Base-by-base conservation (phyloP, 176 grass and related monocot species). In the Carex myosuroides region DNA sequence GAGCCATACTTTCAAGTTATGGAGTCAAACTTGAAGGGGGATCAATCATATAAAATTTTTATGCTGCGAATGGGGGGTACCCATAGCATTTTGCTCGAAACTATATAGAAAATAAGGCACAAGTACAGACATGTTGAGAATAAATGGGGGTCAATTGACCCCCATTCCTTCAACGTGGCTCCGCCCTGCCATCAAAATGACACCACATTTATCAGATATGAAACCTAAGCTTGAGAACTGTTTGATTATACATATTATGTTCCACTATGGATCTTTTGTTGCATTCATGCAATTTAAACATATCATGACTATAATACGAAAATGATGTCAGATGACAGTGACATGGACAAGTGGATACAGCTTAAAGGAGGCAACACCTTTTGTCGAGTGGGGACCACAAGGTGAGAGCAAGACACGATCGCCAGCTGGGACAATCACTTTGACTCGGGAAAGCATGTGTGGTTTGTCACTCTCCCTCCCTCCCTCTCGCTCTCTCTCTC, bases 261-360 rank as follows among this genome's bases (percentile, higher is more conserved):
- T n/a, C 14, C 20, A 18, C 6, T 65, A 64, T 65, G 55, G 17
- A 84, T 46, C 66, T 77, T 30, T 56, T 77, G 21, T 77, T 56
- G 16, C 14, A 13, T 16, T 32, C 11, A 29, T 77, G 73, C 5
- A 53, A 77, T 56, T 32, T 0, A 77, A 77, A 77, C 24, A 77
- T 20, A 29, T 76, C 48, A 76, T 54, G 13, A 56, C 35, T 56
- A 17, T 55, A 68, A 39, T 21, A 74, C 30, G 75, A 86, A 84
- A 65, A 61, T 90, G 62, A 84, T 60, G 79, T 32, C 84, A 98
- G 92, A 98, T 98, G 89, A 87, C 89, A 62, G 92, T 98, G 37
- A 98, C 92, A 64, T 98, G 92, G 95, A 94, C 95, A 86, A 98
- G 95, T 76, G 92, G 92, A 79, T 98, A 98, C 70, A 76, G 86